phyloP scores from a whole-genome alignment of 495 filamentous ascomycete genomes.

The Aspergillus egyptiacus region DNA sequence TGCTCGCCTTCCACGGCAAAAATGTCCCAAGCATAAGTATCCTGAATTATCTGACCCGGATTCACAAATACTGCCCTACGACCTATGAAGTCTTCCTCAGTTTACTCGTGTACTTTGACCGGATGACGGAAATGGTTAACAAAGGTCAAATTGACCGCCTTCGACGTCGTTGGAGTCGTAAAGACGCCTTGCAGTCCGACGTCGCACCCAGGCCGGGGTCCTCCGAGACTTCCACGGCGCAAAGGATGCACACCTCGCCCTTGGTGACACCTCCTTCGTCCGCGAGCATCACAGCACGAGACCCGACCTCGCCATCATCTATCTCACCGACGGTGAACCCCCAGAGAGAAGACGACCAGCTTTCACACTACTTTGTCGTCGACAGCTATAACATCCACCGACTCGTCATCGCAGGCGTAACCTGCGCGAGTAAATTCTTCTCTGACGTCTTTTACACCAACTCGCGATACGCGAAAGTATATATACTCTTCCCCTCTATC shows the following conservation, averaged over 20 bases:
- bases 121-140: slow-evolving; percentile 97
- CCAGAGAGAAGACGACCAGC: slow-evolving; percentile 49
- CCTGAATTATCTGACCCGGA: slow-evolving; percentile 88
- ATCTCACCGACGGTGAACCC: slow-evolving; percentile 32
- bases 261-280: slow-evolving; percentile 38
- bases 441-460: slow-evolving; percentile 99
- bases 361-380: slow-evolving; percentile 88
- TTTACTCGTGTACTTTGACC: slow-evolving; percentile 94
- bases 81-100: slow-evolving; percentile 98
- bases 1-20: slow-evolving; percentile 98
- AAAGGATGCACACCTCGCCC: slow-evolving; percentile 20
- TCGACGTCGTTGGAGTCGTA: slow-evolving; percentile 26
- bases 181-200: slow-evolving; percentile 12
- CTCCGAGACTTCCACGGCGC: slow-evolving; percentile 10
- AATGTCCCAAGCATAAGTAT: slow-evolving; percentile 98
- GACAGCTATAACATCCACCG: slow-evolving; percentile 99
- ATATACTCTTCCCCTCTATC: slow-evolving; percentile 11
- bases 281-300: slow-evolving; percentile 29
- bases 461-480: slow-evolving; percentile 97
- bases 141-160: slow-evolving; percentile 49
- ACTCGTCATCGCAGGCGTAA: slow-evolving; percentile 94
- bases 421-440: slow-evolving; percentile 99
- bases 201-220: slow-evolving; percentile 12
- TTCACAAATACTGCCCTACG: slow-evolving; percentile 98
- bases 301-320: slow-evolving; percentile 27